These are phyloP conservation scores for Cryphonectria japonica DNA, from an alignment of 2,329 filamentous ascomycete species.

Conservation along the genomic window DNA sequence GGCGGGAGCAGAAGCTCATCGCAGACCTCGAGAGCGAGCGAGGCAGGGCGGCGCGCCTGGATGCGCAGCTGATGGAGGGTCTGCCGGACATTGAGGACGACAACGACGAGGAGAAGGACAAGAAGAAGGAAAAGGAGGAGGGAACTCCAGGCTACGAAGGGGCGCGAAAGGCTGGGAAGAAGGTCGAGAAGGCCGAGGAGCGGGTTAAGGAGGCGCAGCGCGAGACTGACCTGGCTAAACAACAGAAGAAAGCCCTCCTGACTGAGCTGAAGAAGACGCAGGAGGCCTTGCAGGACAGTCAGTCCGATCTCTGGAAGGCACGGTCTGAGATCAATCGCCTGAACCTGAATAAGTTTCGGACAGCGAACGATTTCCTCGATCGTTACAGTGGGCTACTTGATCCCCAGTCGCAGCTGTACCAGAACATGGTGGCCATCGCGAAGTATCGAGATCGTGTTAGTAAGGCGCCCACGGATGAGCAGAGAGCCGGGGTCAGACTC, in stretches of 20 bases:
- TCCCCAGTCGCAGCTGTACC: neutral
- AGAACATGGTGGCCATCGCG: neutral
- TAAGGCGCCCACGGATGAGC: neutral
- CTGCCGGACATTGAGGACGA: neutral
- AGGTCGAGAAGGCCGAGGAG: neutral
- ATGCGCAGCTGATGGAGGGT: constrained; percentile 8
- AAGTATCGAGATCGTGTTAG: neutral
- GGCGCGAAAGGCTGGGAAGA: neutral
- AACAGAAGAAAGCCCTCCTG: neutral
- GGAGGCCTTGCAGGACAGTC: neutral
- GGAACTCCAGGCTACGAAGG: neutral
- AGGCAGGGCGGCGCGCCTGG: neutral
- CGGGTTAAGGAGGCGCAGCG: neutral
- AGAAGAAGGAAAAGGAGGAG: neutral
- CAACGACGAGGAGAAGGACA: neutral
- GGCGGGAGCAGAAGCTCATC: neutral
- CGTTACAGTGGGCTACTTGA: neutral
- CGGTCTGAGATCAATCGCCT: constrained; percentile 6
- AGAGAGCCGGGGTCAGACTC: neutral
- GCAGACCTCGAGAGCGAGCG: constrained; percentile 10
- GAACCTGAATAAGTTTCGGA: constrained; percentile 3
- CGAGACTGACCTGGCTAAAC: neutral
- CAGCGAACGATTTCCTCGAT: neutral
- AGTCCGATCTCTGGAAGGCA: constrained; percentile 1
- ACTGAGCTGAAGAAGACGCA: constrained; percentile 5